A percentile compares a stretch with the other conserved stretches of the same genome.
phyloP scores from a whole-genome alignment of 768 basidiomycete species.

The Leccinellum rugosiceps region DNA sequence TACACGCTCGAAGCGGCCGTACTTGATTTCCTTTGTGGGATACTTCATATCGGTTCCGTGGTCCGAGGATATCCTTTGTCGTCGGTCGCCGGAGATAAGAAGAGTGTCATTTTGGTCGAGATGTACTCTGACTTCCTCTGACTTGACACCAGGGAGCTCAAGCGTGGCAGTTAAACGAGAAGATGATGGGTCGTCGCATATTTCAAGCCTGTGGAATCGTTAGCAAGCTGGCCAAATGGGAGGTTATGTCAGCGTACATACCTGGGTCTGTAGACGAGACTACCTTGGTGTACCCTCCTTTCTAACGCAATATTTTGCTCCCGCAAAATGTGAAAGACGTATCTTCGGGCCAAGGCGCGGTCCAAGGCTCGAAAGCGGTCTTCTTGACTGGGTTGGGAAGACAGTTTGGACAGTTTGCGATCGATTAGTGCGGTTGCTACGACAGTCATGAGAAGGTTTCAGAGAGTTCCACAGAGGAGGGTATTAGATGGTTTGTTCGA shows the following conservation, averaged over 20 bases:
- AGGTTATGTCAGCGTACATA: conserved; percentile 11
- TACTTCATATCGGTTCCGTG: conserved; percentile 21
- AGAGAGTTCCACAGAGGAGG: neutral
- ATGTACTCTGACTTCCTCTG: conserved; percentile 34
- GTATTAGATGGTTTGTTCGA: neutral
- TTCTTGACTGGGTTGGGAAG: conserved; percentile 19
- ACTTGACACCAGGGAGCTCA: conserved; percentile 40
- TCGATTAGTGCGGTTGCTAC: conserved; percentile 12
- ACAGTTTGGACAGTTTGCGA: conserved; percentile 33
- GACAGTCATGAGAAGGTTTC: conserved; percentile 21
- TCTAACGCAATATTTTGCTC: conserved; percentile 18
- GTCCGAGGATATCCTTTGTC: conserved; percentile 11
- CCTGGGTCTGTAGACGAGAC: conserved; percentile 33
- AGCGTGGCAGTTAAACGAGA: conserved; percentile 34
- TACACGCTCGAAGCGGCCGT: conserved; percentile 37
- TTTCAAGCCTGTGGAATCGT: conserved; percentile 33
- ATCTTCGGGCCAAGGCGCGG: conserved; percentile 30
- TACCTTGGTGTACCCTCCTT: conserved; percentile 24
- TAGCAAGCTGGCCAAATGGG: conserved; percentile 6
- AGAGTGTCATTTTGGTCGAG: conserved; percentile 30
- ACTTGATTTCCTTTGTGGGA: conserved; percentile 37
- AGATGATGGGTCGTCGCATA: conserved; percentile 36
- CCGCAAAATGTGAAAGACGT: conserved; percentile 22
- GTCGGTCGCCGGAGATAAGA: conserved; percentile 36
- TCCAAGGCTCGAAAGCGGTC: conserved; percentile 32